Percentiles rank a stretch among this genome's conserved stretches.
Evolutionary conservation across 805 yeast species (phyloP).

Genomic region (Candida andamanensis): DNA sequence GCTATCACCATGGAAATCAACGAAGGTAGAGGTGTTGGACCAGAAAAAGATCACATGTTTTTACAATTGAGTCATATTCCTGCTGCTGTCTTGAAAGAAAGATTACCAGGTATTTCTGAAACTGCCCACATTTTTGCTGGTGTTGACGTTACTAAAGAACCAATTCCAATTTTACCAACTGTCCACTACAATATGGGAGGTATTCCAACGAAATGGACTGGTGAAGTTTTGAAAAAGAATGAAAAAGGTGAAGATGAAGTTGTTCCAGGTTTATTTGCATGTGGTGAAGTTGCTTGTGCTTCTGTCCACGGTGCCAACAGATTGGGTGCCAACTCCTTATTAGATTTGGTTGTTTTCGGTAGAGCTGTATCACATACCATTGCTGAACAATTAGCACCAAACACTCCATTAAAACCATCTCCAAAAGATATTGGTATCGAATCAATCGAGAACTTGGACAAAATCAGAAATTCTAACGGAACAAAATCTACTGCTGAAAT

Average conservation of each 20-base stretch:
- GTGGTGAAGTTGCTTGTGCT: slow-evolving; percentile 99
- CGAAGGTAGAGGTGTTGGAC: slow-evolving; percentile 99
- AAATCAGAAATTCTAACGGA: slow-evolving; percentile 81
- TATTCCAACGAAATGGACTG: slow-evolving; percentile 96
- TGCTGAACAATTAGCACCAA: slow-evolving; percentile 79
- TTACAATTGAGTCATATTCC: slow-evolving; percentile 94
- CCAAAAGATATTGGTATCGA: slow-evolving; percentile 86
- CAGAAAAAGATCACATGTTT: slow-evolving; percentile 89
- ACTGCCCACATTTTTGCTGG: slow-evolving; percentile 98
- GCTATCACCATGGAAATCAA: slow-evolving; percentile 98
- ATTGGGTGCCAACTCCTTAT: slow-evolving; percentile 95
- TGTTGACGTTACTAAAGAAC: slow-evolving; percentile 98
- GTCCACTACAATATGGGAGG: slow-evolving; percentile 99
- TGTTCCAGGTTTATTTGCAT: slow-evolving; percentile 90
- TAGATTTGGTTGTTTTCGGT: slow-evolving; percentile 96
- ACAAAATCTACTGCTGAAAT: slow-evolving; percentile 78
- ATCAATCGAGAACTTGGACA: slow-evolving; percentile 86
- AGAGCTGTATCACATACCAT: slow-evolving; percentile 96
- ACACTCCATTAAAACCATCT: slow-evolving; percentile 75
- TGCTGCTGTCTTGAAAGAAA: slow-evolving; percentile 82
- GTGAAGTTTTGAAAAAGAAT: slow-evolving; percentile 84
- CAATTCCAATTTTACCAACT: slow-evolving; percentile 96
- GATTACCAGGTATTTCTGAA: slow-evolving; percentile 98
- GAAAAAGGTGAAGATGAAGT: slow-evolving; percentile 84
- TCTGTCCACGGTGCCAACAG: slow-evolving; percentile 99